Evolutionary conservation across 2,329 filamentous ascomycete species (phyloP), one percentile per base, ranked within the genome.

Genomic region (Cryphonectria radicalis): DNA sequence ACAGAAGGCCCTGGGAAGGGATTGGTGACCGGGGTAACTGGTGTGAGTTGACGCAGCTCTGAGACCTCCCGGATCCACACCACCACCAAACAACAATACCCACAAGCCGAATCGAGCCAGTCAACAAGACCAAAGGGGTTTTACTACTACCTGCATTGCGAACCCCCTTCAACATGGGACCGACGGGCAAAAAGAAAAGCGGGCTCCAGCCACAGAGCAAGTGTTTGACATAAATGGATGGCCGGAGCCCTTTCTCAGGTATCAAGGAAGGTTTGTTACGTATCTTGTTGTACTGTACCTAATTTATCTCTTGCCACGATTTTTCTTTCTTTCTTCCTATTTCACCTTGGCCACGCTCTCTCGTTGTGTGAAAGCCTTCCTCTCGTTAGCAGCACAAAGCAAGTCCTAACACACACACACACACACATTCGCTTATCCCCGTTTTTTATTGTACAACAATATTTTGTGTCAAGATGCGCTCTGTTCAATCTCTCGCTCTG

Each of bases 391-490:
- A 35, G 25, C 28, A 67, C 46, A 50, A 50, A 50, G 46, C 46
- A 50, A 50, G n/a, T n/a, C 6, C 46, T 11, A 10, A n/a, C 46
- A 50, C 19, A 22, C 43, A 46, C 42, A 46, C 42, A 43, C 62
- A 35, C n/a, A n/a, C 50, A 59, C 68, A 25, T n/a, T 67, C 66
- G 53, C 60, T 62, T 28, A 7, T 22, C 37, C 32, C 25, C 32
- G 4, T n/a, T n/a, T 25, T n/a, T 40, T 28, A 19, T 35, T 40
- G 7, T 43, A 42, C 22, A 64, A 63, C 22, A 42, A 43, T 35
- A 32, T 35, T 65, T 22, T 25, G 32, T 19, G 35, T 53, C 55
- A 73, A 68, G 10, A 73, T 73, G 71, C 71, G 53, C 32, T 43
- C 66, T 28, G 22, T 68, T 37, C 50, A 46, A 14, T 5, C 66